Evolutionary conservation across 306 rosid genomes (phyloP).

Genomic region (Vigna trinervia): DNA sequence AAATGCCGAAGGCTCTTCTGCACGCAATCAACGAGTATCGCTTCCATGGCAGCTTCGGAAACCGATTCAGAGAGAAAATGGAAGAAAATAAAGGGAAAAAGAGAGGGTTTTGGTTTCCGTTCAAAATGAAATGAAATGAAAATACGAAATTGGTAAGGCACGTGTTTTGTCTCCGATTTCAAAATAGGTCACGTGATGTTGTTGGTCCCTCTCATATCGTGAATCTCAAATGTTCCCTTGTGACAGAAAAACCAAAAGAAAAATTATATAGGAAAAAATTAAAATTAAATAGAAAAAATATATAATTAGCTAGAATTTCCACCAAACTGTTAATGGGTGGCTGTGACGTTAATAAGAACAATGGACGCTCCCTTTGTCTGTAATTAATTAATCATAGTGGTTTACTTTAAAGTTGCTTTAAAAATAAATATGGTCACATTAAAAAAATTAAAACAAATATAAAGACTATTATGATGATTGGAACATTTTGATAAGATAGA

Average conservation of each 20-base stretch:
- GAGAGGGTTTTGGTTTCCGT: background rate
- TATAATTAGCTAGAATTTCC: background rate
- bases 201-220: background rate
- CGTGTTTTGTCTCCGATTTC: conserved; percentile 39
- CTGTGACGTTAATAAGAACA: background rate
- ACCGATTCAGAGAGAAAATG: conserved; percentile 3
- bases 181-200: conserved; percentile 46
- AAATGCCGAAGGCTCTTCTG: conserved; percentile 88
- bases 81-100: background rate
- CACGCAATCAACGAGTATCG: conserved; percentile 71
- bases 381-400: background rate
- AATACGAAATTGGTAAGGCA: conserved; percentile 24
- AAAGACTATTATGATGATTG: no score
- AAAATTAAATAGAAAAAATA: background rate
- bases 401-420: background rate
- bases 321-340: background rate
- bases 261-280: background rate
- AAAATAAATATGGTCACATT: background rate
- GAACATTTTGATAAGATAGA: no score
- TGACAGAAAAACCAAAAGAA: background rate
- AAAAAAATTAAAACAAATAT: background rate
- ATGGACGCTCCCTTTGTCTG: background rate
- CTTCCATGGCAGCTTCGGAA: conserved; percentile 66
- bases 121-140: conserved; percentile 23
- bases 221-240: conserved; percentile 33